phyloP scores from a whole-genome alignment of 805 yeast genomes.

The Yamadazyma nakazawae region DNA sequence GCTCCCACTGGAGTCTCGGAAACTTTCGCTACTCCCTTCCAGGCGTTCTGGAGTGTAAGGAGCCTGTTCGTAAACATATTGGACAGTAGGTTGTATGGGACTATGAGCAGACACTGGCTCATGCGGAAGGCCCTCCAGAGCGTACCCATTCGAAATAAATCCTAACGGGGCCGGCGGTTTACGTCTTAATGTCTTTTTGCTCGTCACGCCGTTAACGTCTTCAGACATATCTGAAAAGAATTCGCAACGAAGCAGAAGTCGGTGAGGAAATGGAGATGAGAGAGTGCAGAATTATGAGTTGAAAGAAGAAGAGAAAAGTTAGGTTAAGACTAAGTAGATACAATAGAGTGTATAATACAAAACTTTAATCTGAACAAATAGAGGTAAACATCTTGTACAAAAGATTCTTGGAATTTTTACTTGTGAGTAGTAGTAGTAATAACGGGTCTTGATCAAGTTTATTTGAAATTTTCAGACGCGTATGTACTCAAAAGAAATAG shows the following conservation, averaged over 20 bases:
- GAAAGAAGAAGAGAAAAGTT: neutral
- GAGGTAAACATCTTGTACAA: neutral
- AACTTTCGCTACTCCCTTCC: neutral
- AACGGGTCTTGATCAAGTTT: neutral
- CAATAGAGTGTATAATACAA: no score
- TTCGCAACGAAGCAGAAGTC: neutral
- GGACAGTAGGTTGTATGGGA: neutral
- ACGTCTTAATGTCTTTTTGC: slow-evolving; percentile 19
- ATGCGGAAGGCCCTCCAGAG: neutral
- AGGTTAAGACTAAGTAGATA: no score
- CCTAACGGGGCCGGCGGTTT: slow-evolving; percentile 22
- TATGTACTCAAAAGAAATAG: slow-evolving; percentile 40
- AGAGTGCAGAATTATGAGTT: neutral
- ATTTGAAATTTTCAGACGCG: neutral
- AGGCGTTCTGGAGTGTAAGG: neutral
- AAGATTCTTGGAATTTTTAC: no score
- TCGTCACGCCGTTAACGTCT: neutral
- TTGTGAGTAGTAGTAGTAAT: neutral
- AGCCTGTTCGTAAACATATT: neutral
- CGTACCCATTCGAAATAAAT: neutral
- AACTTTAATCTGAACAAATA: no score
- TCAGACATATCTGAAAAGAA: neutral
- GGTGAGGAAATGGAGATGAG: neutral
- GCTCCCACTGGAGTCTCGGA: slow-evolving; percentile 14
- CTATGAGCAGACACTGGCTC: neutral